Evolutionary conservation across 2,329 filamentous ascomycete genomes (phyloP).

Genomic region (Aspergillus hiratsukae): DNA sequence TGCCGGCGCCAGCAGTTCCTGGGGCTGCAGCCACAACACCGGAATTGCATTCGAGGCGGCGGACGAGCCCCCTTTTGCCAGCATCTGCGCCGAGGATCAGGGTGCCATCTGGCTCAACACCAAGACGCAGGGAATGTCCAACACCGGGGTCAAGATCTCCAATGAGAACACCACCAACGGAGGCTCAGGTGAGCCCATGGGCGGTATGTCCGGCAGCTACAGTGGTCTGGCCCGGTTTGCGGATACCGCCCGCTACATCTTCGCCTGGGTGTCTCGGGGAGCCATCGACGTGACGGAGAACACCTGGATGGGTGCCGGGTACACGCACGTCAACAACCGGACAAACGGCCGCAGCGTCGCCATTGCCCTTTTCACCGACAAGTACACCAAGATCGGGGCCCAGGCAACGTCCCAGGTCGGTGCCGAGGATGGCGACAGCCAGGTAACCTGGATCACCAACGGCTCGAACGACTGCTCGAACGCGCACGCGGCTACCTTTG

Average conservation of each 20-base stretch:
- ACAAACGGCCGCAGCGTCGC: slow-evolving; percentile 59
- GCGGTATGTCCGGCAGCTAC: slow-evolving; percentile 61
- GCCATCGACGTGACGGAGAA: slow-evolving; percentile 52
- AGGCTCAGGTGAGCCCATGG: slow-evolving; percentile 55
- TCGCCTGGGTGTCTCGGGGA: slow-evolving; percentile 60
- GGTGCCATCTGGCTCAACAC: slow-evolving; percentile 63
- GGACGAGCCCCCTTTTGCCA: slow-evolving; percentile 55
- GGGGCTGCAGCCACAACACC: slow-evolving; percentile 63
- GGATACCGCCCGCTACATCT: slow-evolving; percentile 52
- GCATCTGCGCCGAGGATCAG: slow-evolving; percentile 59
- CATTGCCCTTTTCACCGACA: slow-evolving; percentile 54
- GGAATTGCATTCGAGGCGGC: slow-evolving; percentile 61
- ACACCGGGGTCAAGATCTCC: slow-evolving; percentile 53
- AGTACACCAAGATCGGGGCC: slow-evolving; percentile 51
- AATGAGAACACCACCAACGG: slow-evolving; percentile 61
- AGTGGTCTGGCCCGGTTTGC: slow-evolving; percentile 53
- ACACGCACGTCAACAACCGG: slow-evolving; percentile 50
- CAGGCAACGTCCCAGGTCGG: slow-evolving; percentile 54
- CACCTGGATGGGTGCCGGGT: slow-evolving; percentile 55
- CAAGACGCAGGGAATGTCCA: slow-evolving; percentile 52
- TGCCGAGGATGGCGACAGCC: slow-evolving; percentile 50
- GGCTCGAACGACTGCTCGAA: slow-evolving; percentile 53
- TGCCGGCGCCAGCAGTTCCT: slow-evolving; percentile 50
- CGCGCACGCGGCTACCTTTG: slow-evolving; percentile 55
- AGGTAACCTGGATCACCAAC: slow-evolving; percentile 58